phyloP scores from a whole-genome alignment of 2,329 filamentous ascomycete genomes.

The Phaeosphaeriaceae sp. region DNA sequence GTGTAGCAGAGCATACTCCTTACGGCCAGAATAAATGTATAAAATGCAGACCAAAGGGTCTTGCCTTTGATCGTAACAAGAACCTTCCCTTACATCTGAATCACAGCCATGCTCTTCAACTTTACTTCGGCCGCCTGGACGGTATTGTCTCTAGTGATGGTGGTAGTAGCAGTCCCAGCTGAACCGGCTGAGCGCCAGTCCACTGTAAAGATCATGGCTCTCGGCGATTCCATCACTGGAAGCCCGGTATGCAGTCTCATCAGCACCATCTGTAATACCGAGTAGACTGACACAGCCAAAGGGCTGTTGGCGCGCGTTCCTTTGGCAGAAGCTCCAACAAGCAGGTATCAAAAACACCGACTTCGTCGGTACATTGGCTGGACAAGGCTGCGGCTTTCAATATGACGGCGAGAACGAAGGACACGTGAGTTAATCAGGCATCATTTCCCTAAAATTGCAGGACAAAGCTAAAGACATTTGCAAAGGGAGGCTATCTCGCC shows the following conservation, averaged over 20 bases:
- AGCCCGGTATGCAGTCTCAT: constrained; percentile 13
- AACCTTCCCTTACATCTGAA: too few species aligned
- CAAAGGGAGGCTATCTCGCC: constrained; percentile 35
- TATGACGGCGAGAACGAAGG: constrained; percentile 54
- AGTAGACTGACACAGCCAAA: constrained; percentile 21
- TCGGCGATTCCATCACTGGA: constrained; percentile 34
- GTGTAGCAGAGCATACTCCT: neutral
- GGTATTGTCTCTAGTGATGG: neutral
- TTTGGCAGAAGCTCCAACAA: constrained; percentile 32
- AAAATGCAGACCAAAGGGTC: too few species aligned
- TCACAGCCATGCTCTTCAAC: too few species aligned
- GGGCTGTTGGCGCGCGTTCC: constrained; percentile 39
- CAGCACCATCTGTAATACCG: too few species aligned
- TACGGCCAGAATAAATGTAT: too few species aligned
- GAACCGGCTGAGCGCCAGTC: constrained; percentile 14
- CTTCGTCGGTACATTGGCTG: constrained; percentile 38
- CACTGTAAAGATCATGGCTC: constrained; percentile 30
- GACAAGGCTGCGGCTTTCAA: constrained; percentile 48
- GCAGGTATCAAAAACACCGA: constrained; percentile 29
- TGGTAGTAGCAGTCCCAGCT: constrained; percentile 6
- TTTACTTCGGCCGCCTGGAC: too few species aligned
- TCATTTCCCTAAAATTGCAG: too few species aligned
- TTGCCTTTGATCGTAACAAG: too few species aligned
- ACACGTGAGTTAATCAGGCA: constrained; percentile 31
- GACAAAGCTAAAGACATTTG: neutral